phyloP scores from a whole-genome alignment of 1,284 basidiomycete genomes.

The Mycena sp. region DNA sequence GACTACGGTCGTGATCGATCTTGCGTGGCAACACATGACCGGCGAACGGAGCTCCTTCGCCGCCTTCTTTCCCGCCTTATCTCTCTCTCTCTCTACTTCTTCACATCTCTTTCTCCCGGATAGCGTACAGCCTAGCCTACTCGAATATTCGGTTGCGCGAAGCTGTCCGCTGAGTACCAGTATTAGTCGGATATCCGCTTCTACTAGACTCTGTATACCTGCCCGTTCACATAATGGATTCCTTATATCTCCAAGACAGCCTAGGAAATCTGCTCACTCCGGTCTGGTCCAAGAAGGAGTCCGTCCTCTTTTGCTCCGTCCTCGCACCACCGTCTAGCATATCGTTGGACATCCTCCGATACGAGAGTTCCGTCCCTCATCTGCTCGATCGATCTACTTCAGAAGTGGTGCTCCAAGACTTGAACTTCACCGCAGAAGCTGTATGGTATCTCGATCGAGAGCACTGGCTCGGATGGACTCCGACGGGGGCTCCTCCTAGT shows the following conservation, averaged over 20 bases:
- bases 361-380: background rate
- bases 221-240: background rate
- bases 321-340: background rate
- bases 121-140: no score
- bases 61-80: no score
- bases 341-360: background rate
- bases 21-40: no score
- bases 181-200: constrained; percentile 9
- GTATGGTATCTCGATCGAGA: background rate
- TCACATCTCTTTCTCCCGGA: no score
- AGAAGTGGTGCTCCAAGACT: background rate
- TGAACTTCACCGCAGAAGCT: background rate
- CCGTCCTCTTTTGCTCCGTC: background rate
- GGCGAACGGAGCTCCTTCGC: no score
- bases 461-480: background rate
- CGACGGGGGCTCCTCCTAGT: background rate
- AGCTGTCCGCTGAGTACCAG: no score
- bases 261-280: background rate
- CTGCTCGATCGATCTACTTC: background rate
- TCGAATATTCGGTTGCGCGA: no score
- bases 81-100: no score
- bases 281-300: background rate
- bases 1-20: no score
- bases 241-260: no score
- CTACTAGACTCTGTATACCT: background rate